Conservation (phyloP, 768 basidiomycete species). For the Amylocystis lapponica region DNA sequence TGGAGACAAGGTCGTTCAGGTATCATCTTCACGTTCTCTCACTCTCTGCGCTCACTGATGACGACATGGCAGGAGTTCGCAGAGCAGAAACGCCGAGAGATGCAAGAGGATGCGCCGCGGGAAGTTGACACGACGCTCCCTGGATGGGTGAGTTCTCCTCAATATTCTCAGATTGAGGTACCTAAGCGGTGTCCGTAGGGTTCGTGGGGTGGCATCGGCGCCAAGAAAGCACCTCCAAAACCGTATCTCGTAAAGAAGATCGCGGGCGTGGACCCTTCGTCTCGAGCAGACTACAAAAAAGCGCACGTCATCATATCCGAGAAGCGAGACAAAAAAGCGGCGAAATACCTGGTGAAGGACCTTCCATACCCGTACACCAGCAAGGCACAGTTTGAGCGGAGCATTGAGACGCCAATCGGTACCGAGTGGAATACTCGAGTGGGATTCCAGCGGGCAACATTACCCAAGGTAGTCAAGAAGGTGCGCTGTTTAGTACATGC, state of each 20-base stretch:
- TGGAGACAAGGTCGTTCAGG: conserved; percentile 92
- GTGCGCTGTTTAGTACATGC: conserved; percentile 27
- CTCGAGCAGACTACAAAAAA: conserved; percentile 81
- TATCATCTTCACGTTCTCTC: conserved; percentile 27
- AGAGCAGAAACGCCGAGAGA: conserved; percentile 74
- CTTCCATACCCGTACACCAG: conserved; percentile 94
- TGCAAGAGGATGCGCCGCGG: conserved; percentile 80
- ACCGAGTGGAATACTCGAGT: conserved; percentile 91
- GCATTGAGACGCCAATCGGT: conserved; percentile 77
- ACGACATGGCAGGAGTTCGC: conserved; percentile 67
- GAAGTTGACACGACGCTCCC: conserved; percentile 88
- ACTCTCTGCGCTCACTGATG: neutral
- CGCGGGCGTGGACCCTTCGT: conserved; percentile 70
- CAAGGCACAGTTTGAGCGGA: conserved; percentile 86
- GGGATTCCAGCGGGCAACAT: conserved; percentile 75
- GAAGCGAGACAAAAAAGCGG: conserved; percentile 89
- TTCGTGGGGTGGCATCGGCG: conserved; percentile 84
- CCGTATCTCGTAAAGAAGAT: conserved; percentile 75
- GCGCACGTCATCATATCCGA: conserved; percentile 94
- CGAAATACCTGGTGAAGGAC: conserved; percentile 86
- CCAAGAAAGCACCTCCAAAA: conserved; percentile 52
- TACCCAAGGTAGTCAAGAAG: conserved; percentile 87
- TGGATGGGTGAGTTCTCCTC: conserved; percentile 73
- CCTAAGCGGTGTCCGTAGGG: conserved; percentile 46
- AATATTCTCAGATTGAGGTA: neutral